Conservation (phyloP, 441 rosid genomes). For the Jatropha multifida region DNA sequence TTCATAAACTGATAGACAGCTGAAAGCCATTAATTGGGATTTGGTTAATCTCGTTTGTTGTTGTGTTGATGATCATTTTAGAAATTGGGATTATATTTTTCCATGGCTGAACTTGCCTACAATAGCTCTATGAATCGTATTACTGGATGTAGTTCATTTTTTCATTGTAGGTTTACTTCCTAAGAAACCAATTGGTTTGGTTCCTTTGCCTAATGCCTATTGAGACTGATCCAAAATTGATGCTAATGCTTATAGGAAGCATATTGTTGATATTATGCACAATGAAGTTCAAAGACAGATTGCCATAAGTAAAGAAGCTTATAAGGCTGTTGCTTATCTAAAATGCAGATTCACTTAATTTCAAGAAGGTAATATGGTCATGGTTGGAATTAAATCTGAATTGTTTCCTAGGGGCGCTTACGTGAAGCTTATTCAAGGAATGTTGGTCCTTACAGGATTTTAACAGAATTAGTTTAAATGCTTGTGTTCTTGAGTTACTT, state of each 20-base stretch:
- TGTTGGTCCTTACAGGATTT: too few species aligned
- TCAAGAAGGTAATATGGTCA: too few species aligned
- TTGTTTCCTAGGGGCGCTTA: too few species aligned
- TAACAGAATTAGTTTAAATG: too few species aligned
- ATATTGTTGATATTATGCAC: too few species aligned
- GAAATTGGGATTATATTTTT: constrained; percentile 5
- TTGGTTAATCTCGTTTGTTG: background rate
- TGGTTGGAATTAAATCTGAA: too few species aligned
- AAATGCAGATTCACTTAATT: too few species aligned
- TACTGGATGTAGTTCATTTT: background rate
- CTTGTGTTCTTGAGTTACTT: too few species aligned
- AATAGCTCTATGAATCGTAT: background rate
- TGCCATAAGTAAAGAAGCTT: too few species aligned
- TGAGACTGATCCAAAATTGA: background rate
- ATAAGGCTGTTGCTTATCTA: too few species aligned
- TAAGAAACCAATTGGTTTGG: background rate
- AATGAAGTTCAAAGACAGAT: too few species aligned
- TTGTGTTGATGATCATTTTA: background rate
- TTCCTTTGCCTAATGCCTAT: background rate
- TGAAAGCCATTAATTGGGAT: background rate
- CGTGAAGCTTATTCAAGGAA: too few species aligned
- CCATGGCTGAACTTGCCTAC: background rate
- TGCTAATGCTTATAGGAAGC: background rate
- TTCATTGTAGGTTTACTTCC: background rate
- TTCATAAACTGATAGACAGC: background rate